Evolutionary conservation across 164 flowering plant species (phyloP), one percentile per base, ranked within the genome.

Genomic region (Magnolia changhungtana): DNA sequence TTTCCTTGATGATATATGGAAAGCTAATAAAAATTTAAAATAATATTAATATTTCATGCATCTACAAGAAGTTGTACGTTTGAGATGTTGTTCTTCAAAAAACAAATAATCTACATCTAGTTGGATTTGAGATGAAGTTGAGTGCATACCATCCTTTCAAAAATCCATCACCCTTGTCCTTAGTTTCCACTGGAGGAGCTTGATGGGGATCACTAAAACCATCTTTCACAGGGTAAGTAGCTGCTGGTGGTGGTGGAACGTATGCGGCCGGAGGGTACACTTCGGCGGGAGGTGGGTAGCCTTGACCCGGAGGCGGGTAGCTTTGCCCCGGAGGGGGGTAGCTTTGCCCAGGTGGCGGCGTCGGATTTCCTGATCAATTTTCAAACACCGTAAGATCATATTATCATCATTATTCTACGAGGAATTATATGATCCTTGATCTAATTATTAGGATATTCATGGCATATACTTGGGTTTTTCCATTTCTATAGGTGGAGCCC

Each of bases 111-210:
- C 29, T 1, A 27, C 29, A 27, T 0, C 29, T 27, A 27, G 29
- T 27, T 27, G 29, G 29, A 27, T 27, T 37, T 37, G 45, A 4
- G 45, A 37, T 37, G 45, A 0, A 0, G 45, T 4, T 0, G 63
- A 64, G 14, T 20, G 71, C 79, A 20, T 24, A 77, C 79, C 79
- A 77, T 77, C 79, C 79, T 71, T 72, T 77, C 75, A 51, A 72
- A 65, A 77, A 72, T 2, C 75, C 75, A 51, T 77, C 72, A 51
- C 75, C 71, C 27, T 50, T 72, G 7, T 29, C 11, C 27, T 64
- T 72, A 20, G 72, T 77, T 77, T 27, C 52, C 8, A 73, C 75
- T 0, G 71, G n/a, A 68, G 71, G 50, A 16, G 29, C 45, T 14
- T 68, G 49, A 16, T 68, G 50, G 50, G 50, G 68, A 21, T 73